Conservation (phyloP, 1,284 basidiomycete species). For the Ustilago trichophora region DNA sequence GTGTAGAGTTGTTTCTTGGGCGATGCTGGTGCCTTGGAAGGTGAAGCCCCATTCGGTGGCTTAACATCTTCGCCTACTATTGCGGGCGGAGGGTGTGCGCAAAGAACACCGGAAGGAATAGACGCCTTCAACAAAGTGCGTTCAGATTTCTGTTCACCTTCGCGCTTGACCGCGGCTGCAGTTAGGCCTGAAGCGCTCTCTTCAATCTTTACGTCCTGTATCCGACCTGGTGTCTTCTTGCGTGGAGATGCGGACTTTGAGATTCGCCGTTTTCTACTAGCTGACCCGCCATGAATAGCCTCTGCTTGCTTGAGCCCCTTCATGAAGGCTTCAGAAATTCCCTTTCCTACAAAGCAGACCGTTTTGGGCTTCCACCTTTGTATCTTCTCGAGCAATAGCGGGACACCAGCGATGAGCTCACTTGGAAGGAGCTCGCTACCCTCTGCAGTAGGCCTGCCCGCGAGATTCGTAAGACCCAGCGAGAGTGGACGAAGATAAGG, state of each 20-base stretch:
- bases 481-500: slow-evolving; percentile 26
- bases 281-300: slow-evolving; percentile 5
- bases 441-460: slow-evolving; percentile 41
- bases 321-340: slow-evolving; percentile 39
- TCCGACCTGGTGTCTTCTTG: no score
- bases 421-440: slow-evolving; percentile 33
- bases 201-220: background rate
- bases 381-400: slow-evolving; percentile 32
- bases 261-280: background rate
- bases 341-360: slow-evolving; percentile 47
- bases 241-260: background rate
- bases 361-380: slow-evolving; percentile 27
- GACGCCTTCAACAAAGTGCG: background rate
- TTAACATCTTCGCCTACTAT: background rate
- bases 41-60: background rate
- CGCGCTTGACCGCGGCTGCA: background rate
- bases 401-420: slow-evolving; percentile 43
- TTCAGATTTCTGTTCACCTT: background rate
- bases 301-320: slow-evolving; percentile 34
- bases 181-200: background rate
- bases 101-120: slow-evolving; percentile 1
- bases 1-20: slow-evolving; percentile 26
- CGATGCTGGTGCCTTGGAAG: background rate
- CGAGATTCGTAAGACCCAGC: slow-evolving; percentile 44
- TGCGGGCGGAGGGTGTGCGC: background rate